Evolutionary conservation across 352 stramenopile genomes (phyloP).

Genomic region (Globisporangium mamillatum): DNA sequence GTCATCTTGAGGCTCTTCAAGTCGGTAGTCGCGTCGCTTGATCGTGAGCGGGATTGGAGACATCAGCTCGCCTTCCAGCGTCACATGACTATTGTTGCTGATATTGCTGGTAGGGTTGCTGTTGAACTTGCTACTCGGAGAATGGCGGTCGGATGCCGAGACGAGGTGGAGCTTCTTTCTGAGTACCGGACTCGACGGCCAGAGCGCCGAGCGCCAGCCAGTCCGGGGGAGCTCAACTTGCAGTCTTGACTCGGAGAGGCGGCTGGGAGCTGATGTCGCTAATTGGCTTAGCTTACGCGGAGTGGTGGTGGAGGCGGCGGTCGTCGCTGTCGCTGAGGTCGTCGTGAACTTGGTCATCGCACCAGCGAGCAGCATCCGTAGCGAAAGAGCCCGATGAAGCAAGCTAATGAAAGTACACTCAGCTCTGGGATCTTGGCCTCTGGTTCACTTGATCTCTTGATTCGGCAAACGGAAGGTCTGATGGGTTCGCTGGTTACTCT

Average conservation of each 20-base stretch:
- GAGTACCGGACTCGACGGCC: conserved; percentile 29
- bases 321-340: background rate
- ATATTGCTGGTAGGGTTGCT: conserved; percentile 22
- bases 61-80: conserved; percentile 8
- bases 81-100: conserved; percentile 19
- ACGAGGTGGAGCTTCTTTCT: conserved; percentile 33
- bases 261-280: conserved; percentile 8
- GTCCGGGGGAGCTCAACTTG: conserved; percentile 20
- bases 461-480: background rate
- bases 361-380: conserved; percentile 4
- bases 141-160: conserved; percentile 10
- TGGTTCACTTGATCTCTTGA: background rate
- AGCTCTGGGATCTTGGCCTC: background rate
- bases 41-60: conserved; percentile 12
- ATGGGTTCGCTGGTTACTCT: background rate
- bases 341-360: conserved; percentile 8
- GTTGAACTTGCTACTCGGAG: conserved; percentile 12
- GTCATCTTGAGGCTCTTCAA: conserved; percentile 9
- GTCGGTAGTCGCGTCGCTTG: conserved; percentile 2
- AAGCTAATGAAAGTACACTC: background rate
- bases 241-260: conserved; percentile 17
- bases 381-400: background rate
- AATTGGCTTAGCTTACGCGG: conserved; percentile 12
- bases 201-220: conserved; percentile 35
- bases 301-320: background rate